Evolutionary conservation across 352 stramenopile genomes (phyloP), one percentile per base, ranked within the genome.

Genomic region (Phytophthora boehmeriae): DNA sequence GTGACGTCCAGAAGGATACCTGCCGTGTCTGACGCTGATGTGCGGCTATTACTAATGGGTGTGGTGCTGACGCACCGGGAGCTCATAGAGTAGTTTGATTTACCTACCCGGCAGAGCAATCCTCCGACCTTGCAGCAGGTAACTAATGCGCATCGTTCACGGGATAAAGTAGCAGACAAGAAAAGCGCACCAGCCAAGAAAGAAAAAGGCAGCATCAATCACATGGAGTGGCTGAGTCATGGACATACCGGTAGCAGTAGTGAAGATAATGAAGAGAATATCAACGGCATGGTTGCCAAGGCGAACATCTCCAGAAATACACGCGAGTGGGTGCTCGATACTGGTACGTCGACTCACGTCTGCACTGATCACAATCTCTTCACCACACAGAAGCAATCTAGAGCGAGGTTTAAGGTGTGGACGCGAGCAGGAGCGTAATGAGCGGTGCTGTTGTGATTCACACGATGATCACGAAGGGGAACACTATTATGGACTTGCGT

Each of bases 61-160:
- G 42, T 47, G 1, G 19, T 43, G 5, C 22, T 52, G 30, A 47
- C 41, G 0, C 53, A 60, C 16, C 30, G 42, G 5, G 42, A 60
- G 23, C 30, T 60, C 9, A 3, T 60, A 8, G 20, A 47, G 23
- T 43, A 60, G 22, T 53, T 60, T 39, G 32, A 60, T 6, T 23
- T 53, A 9, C 53, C 53, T 16, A 48, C 50, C 5, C 50, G 50
- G n/a, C 50, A 57, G 28, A n/a, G 23, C 1, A 57, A 48, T 25
- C 50, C 36, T 13, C 50, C 50, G 6, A 57, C 50, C 2, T 38
- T 57, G 2, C 23, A 48, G 10, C 50, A 57, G n/a, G 50, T 57
- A 8, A 57, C 38, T 1, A 57, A 57, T 48, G 38, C 50, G 36
- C 36, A 39, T 39, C 50, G 14, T 10, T 47, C 50, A 2, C 30